Percentiles rank a stretch among this genome's conserved stretches.
Evolutionary conservation across 176 grass and related monocot species (phyloP).

Genomic region (Panicum miliaceum): DNA sequence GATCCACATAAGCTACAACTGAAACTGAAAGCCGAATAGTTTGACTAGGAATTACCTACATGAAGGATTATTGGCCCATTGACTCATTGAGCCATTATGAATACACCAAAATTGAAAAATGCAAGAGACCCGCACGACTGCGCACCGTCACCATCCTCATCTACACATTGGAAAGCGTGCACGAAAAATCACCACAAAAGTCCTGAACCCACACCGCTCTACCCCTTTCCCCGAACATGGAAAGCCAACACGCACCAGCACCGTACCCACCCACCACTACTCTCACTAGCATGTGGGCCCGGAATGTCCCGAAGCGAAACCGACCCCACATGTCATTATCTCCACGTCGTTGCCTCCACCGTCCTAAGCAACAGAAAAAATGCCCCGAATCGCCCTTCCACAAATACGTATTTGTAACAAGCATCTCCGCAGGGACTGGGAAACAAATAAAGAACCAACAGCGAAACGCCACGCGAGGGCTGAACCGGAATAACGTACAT

Average conservation of each 20-base stretch:
- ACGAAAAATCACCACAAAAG: not conserved
- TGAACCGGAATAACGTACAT: rapidly evolving
- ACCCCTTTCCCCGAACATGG: not conserved
- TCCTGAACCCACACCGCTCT: not conserved
- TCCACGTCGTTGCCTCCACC: constrained; percentile 11
- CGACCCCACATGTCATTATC: constrained; percentile 38
- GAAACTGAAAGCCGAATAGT: no score
- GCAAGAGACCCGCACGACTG: no score
- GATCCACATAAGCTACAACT: no score
- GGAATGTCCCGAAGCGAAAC: rapidly evolving
- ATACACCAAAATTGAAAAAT: no score
- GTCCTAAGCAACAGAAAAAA: not conserved
- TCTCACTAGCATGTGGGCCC: not conserved
- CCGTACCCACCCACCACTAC: rapidly evolving
- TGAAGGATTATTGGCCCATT: no score
- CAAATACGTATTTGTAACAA: rapidly evolving
- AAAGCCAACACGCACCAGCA: not conserved
- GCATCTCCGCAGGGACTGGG: rapidly evolving
- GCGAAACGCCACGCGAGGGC: rapidly evolving
- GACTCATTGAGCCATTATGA: no score
- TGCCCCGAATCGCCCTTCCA: not conserved
- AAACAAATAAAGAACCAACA: rapidly evolving
- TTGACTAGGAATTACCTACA: no score
- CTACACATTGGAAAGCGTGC: not conserved
- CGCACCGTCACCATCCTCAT: constrained; percentile 24